Evolutionary conservation across 305 asterid genomes (phyloP), one percentile per base, ranked within the genome.

Genomic region (Solanum chacoense): DNA sequence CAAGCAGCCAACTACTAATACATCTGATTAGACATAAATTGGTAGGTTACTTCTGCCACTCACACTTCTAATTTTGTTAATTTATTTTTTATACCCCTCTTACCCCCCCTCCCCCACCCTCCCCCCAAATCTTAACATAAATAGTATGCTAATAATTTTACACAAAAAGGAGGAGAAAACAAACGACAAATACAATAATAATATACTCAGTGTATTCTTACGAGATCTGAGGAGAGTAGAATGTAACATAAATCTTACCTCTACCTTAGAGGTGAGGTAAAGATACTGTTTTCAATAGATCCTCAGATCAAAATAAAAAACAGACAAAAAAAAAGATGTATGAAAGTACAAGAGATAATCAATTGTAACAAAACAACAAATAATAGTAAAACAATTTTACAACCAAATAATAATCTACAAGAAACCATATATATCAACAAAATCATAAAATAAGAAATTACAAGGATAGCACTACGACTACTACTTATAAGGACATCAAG

Each of bases 11-110:
- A 71, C 74, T 76, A 75, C 55, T 29, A 73, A 87, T 73, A 37
- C 55, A 38, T 86, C 45, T 84, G 74, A 84, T 84, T 84, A 84
- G 87, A 84, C 87, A 84, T 84, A 8, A 81, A 84, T 84, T 55
- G 73, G 45, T 84, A 84, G 74, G 31, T 84, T 84, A 11, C 45
- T 81, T 11, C 71, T 81, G 18, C 16, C 86, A 81, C 18, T 81
- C 1, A 28, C 71, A 29, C 38, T 78, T 3, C 6, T 36, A 71
- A 11, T 69, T 42, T 38, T 42, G 29, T 69, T 7, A 37, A 86
- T 16, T 28, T 71, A 18, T 32, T 63, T 32, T 59, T 26, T 31
- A 67, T 35, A 63, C 26, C 50, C 8, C 37, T 5, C 24, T 9
- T 13, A 3, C 35, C 36, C 18, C 4, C 1, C 5, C 45, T 3